A percentile compares a stretch with the other conserved stretches of the same genome.
Evolutionary conservation across 2,329 filamentous ascomycete species (phyloP).

Genomic region (Alternaria rosae): DNA sequence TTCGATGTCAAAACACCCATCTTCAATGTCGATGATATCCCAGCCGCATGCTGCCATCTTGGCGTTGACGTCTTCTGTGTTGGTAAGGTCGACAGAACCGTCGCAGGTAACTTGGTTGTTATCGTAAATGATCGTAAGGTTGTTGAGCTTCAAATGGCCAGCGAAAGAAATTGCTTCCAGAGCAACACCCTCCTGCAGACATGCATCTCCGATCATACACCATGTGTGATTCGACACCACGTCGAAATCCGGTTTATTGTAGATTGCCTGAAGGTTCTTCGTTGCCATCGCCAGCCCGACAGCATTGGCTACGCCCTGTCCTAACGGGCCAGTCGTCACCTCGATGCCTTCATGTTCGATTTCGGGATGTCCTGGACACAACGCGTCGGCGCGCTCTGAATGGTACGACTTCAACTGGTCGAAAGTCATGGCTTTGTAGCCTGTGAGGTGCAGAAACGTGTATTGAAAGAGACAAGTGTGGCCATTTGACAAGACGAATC

Average conservation of each 20-base stretch:
- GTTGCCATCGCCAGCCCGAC: conserved; percentile 60
- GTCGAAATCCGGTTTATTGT: conserved; percentile 59
- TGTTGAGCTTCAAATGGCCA: conserved; percentile 64
- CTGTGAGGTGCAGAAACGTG: conserved; percentile 60
- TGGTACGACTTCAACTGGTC: conserved; percentile 66
- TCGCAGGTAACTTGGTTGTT: conserved; percentile 69
- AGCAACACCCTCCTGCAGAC: conserved; percentile 65
- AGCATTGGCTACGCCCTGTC: conserved; percentile 67
- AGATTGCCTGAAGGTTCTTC: conserved; percentile 67
- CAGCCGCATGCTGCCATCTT: conserved; percentile 67
- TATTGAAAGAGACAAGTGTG: conserved; percentile 65
- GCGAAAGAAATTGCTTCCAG: conserved; percentile 65
- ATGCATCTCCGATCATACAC: conserved; percentile 66
- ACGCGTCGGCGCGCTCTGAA: conserved; percentile 54
- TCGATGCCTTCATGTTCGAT: conserved; percentile 66
- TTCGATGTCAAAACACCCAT: conserved; percentile 62
- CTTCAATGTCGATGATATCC: conserved; percentile 62
- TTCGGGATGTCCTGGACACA: conserved; percentile 65
- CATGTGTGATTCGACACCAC: conserved; percentile 62
- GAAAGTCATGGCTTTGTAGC: conserved; percentile 63
- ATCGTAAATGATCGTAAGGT: conserved; percentile 66
- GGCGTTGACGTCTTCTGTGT: conserved; percentile 63
- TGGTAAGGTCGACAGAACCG: conserved; percentile 62
- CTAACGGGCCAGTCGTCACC: conserved; percentile 66
- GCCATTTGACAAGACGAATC: conserved; percentile 69